Conservation (phyloP, 73 alveolate genomes). For the Symbiodinium pilosum region DNA sequence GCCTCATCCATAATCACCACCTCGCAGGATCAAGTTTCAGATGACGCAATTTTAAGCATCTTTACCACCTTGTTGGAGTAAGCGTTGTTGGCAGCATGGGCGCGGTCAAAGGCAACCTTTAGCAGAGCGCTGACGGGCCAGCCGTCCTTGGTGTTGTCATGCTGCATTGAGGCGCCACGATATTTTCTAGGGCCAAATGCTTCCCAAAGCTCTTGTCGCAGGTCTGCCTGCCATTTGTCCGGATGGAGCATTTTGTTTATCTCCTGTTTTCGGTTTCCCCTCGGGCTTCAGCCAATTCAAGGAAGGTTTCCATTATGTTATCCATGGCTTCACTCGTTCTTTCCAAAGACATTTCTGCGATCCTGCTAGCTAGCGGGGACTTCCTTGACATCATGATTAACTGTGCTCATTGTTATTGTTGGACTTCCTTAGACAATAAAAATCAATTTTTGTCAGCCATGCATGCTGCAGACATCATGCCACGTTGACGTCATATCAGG, state of each 20-base stretch:
- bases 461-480: background rate
- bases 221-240: background rate
- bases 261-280: no score
- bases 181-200: background rate
- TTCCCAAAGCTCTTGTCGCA: background rate
- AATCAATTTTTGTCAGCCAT: no score
- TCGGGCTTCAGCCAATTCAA: no score
- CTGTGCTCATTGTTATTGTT: no score
- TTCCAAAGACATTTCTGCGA: no score
- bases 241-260: no score
- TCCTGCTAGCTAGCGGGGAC: no score
- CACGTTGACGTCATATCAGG: no score
- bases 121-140: constrained; percentile 76
- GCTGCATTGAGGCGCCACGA: background rate
- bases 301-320: no score
- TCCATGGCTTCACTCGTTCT: no score
- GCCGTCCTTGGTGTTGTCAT: constrained; percentile 27
- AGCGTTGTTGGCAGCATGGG: constrained; percentile 26
- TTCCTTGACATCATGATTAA: no score
- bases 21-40: background rate
- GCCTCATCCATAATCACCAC: constrained; percentile 80
- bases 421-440: no score
- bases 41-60: background rate
- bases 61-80: constrained; percentile 54
- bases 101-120: constrained; percentile 66